These are phyloP conservation scores for Pseudogymnoascus sp. DNA, from an alignment of 2,329 filamentous ascomycete genomes.

Conservation along the genomic window DNA sequence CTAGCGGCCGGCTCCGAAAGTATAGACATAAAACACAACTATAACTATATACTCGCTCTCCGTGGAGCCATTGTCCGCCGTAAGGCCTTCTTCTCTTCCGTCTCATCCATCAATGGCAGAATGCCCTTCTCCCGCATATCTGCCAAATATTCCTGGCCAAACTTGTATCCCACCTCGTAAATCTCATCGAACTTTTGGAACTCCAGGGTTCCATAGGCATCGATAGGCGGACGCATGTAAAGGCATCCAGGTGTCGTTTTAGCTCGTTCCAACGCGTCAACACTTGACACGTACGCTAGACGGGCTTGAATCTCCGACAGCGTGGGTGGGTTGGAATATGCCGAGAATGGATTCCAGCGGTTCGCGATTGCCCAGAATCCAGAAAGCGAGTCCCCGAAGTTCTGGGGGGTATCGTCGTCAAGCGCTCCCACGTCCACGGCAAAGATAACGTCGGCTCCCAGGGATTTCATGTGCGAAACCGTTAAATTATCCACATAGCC, in stretches of 20 bases:
- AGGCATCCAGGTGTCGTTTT: constrained; percentile 86
- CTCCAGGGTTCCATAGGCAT: constrained; percentile 86
- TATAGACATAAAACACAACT: not conserved
- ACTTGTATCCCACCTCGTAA: constrained; percentile 79
- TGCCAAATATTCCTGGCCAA: constrained; percentile 70
- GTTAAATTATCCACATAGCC: constrained; percentile 97
- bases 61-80: constrained; percentile 71
- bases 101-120: constrained; percentile 60
- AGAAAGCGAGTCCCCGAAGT: constrained; percentile 87
- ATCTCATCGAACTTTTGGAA: constrained; percentile 98
- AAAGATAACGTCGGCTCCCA: constrained; percentile 90
- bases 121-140: constrained; percentile 70
- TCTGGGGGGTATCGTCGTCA: constrained; percentile 85
- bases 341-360: constrained; percentile 92
- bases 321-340: constrained; percentile 83
- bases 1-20: not conserved
- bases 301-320: constrained; percentile 92
- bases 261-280: constrained; percentile 87
- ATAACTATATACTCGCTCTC: constrained; percentile 59
- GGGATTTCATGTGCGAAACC: constrained; percentile 90
- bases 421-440: constrained; percentile 89
- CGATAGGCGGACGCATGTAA: constrained; percentile 94
- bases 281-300: constrained; percentile 87
- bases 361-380: constrained; percentile 94
- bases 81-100: constrained; percentile 67